Evolutionary conservation across 805 yeast species (phyloP), one percentile per base, ranked within the genome.

Genomic region (Pichia californica): DNA sequence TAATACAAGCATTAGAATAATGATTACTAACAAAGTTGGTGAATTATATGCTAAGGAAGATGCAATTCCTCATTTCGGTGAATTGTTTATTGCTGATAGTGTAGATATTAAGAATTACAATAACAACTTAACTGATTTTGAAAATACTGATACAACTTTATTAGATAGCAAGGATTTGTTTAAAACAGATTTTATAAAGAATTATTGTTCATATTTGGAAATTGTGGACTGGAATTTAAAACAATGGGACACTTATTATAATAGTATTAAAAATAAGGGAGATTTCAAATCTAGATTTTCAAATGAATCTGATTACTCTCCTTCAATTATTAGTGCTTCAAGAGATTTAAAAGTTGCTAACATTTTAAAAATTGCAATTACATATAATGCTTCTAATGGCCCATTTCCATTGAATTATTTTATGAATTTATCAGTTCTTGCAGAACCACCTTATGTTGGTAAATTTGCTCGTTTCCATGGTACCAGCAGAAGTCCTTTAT

Each of bases 51-150:
- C 91, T 0, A 85, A 85, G 55, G 79, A 78, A 39, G 76, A 79
- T 43, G 94, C 85, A 11, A 79, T 91, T 36, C 96, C 98, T 1
- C 89, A 81, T 57, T 89, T 87, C 66, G 97, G 96, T 10, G 98
- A 89, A 58, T 68, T 89, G 50, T 69, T 79, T 9, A 77, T 88
- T 11, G 32, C 37, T 28, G 45, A 37, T 19, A 28, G 28, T n/a
- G 16, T 18, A 5, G 38, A 36, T 20, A 7, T 42, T 4, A 41
- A 40, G n/a, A 7, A 15, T 15, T 29, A 19, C 15, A 20, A n/a
- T 14, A 2, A 3, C 27, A 16, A 23, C 21, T n/a, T 27, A 23
- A 10, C n/a, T 23, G 44, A 15, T 27, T 16, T 18, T n/a, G 15
- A 15, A 3, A 20, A 36, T 28, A 15, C 67, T 67, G 50, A 73